These are phyloP conservation scores for Blepharisma undulans DNA, from an alignment of 169 alveolate species.

Conservation along the genomic window DNA sequence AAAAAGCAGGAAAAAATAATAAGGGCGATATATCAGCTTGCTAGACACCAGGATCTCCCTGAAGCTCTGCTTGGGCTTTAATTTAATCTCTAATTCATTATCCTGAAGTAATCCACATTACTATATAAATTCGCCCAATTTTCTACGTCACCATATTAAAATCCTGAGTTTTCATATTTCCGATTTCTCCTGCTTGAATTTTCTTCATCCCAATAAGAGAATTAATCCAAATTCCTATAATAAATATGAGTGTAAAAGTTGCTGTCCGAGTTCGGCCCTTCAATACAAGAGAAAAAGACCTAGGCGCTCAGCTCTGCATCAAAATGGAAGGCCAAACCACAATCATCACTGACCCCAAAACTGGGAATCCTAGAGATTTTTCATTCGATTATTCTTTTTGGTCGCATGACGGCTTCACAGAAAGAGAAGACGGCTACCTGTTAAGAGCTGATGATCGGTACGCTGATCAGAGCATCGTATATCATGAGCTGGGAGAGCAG, in stretches of 20 bases:
- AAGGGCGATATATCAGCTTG: constrained; percentile 9
- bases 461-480: constrained; percentile 86
- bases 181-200: not conserved
- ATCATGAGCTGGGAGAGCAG: constrained; percentile 83
- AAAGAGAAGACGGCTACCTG: constrained; percentile 62
- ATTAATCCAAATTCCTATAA: not conserved
- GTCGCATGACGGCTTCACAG: constrained; percentile 92
- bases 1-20: constrained; percentile 29
- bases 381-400: constrained; percentile 91
- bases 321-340: constrained; percentile 84
- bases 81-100: not conserved
- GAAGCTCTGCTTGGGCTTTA: constrained; percentile 18
- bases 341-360: constrained; percentile 64
- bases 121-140: too few species aligned
- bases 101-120: too few species aligned
- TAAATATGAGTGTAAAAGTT: constrained; percentile 86
- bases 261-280: constrained; percentile 92
- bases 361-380: constrained; percentile 76
- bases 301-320: constrained; percentile 77
- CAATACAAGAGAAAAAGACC: constrained; percentile 80
- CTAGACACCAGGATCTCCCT: not conserved
- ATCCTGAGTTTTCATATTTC: not conserved
- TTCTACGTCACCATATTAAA: not conserved
- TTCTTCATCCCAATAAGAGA: not conserved
- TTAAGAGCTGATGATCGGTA: constrained; percentile 67